A percentile compares a stretch with the other conserved stretches of the same genome.
Evolutionary conservation across 1,139 yeast species (phyloP).

Genomic region (Arxiozyma telluris): DNA sequence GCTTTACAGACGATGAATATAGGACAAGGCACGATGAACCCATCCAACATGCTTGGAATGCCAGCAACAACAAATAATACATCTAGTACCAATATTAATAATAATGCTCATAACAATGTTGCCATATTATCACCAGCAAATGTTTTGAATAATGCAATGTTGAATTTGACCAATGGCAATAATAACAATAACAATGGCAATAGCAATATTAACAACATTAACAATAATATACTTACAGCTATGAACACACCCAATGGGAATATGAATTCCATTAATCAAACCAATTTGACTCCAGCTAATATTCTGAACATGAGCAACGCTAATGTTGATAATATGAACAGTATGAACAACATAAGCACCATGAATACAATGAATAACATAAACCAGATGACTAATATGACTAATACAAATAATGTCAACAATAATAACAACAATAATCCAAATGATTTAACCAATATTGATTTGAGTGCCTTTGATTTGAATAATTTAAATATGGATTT

Average conservation of each 20-base stretch:
- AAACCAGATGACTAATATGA: constrained; percentile 12
- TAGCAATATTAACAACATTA: constrained; percentile 4
- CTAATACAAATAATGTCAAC: not conserved
- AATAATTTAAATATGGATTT: constrained; percentile 27
- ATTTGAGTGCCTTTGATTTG: constrained; percentile 20
- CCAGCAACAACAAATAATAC: not conserved
- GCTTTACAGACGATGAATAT: not conserved
- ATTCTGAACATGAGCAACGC: constrained; percentile 24
- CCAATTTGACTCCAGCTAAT: constrained; percentile 23
- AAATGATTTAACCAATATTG: constrained; percentile 22
- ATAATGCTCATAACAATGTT: not conserved
- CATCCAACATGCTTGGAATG: not conserved
- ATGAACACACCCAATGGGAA: not conserved
- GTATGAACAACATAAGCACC: constrained; percentile 3
- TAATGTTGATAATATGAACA: not conserved
- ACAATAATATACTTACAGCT: not conserved
- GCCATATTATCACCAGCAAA: constrained; percentile 5
- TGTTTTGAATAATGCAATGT: not conserved
- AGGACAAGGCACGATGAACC: constrained; percentile 3
- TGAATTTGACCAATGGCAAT: not conserved
- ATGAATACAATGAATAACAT: not conserved
- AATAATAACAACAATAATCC: not conserved
- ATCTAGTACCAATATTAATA: not conserved
- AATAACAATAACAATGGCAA: constrained; percentile 4
- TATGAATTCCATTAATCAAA: not conserved